Evolutionary conservation across 108 stramenopile species (phyloP), one percentile per base, ranked within the genome.

Genomic region (Nitzschia sp.): DNA sequence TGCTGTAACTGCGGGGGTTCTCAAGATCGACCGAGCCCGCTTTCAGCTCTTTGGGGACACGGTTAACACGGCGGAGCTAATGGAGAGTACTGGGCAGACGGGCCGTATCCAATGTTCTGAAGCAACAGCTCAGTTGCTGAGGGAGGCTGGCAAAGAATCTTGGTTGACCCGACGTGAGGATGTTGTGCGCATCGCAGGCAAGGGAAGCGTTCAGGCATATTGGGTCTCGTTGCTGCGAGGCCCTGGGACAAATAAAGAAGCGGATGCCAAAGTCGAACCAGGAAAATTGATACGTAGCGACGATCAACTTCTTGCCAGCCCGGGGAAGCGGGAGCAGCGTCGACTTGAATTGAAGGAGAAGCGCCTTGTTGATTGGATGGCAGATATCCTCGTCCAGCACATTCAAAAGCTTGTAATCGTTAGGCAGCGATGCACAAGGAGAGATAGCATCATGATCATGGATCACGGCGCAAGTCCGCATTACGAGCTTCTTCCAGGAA

Each of bases 11-110:
- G 63, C 63, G 4, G 63, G 63, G 5, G 63, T 64, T 19, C 27
- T 64, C 42, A 46, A 33, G 47, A 19, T 9, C 4, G 49, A 51
- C 21, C 49, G 49, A 8, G 49, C 49, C 19, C 13, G 49, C 5
- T 51, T 51, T 19, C 49, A 51, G 21, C 49, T 51, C 49, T 51
- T 51, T 19, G 49, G 49, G 4, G 49, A 51, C 21, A 51, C 49
- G 11, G 77, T 82, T 27, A 82, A 82, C 46, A 75, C 75, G 0
- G 67, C 77, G n/a, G 54, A 69, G 3, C 68, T 77, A 17, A 82
- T 82, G 74, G 82, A 82, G 46, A 69, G 70, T 34, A 55, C 60
- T 32, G 71, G 64, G 65, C 46, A 35, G 38, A 32, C 17, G 51
- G 63, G 62, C 21, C 28, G 32, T 2, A 67, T 76, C 32, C 75